Percentiles rank a stretch among this genome's conserved stretches.
Evolutionary conservation across 2,329 filamentous ascomycete species (phyloP).

Genomic region (Aureobasidium namibiae): DNA sequence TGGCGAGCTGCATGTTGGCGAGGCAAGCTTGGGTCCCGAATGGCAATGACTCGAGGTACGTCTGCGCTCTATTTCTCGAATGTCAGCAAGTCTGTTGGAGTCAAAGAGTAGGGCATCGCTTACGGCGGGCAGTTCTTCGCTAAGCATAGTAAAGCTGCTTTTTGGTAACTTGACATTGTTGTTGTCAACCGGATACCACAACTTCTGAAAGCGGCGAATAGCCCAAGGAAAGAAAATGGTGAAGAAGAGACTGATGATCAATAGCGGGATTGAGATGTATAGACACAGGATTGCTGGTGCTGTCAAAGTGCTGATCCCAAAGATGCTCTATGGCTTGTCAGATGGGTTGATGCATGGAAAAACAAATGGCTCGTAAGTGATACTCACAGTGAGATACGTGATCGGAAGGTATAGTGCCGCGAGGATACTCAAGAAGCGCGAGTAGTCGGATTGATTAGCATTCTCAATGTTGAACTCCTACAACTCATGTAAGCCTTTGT

Average conservation of each 20-base stretch:
- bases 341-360: background rate
- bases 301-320: constrained; percentile 27
- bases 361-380: background rate
- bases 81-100: background rate
- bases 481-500: background rate
- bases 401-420: constrained; percentile 29
- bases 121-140: constrained; percentile 25
- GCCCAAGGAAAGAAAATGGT: constrained; percentile 23
- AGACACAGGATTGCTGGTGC: constrained; percentile 27
- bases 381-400: constrained; percentile 23
- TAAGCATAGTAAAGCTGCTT: constrained; percentile 28
- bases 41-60: constrained; percentile 9
- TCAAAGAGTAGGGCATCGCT: background rate
- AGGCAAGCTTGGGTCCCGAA: background rate
- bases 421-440: constrained; percentile 26
- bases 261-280: constrained; percentile 26
- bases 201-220: constrained; percentile 21
- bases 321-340: constrained; percentile 19
- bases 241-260: constrained; percentile 23
- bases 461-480: constrained; percentile 31
- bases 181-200: constrained; percentile 22
- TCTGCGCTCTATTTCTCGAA: constrained; percentile 15
- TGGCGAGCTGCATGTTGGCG: background rate
- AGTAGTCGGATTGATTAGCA: constrained; percentile 27
- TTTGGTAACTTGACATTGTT: constrained; percentile 20